These are phyloP conservation scores for Catunica adiposa DNA, from an alignment of 2,329 filamentous ascomycete species.

Conservation along the genomic window DNA sequence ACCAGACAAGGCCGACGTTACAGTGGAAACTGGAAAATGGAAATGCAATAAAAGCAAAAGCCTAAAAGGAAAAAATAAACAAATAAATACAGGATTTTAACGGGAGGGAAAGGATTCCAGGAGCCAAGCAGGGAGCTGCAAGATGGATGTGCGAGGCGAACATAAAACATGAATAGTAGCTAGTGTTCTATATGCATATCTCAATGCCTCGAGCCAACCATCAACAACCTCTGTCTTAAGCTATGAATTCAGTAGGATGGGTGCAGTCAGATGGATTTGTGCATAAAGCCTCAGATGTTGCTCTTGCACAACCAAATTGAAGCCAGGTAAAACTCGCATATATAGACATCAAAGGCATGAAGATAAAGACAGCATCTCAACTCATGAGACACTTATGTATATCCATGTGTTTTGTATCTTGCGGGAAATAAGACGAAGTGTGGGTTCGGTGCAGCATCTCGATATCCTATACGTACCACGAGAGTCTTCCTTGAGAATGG, in stretches of 20 bases:
- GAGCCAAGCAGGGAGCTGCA: conserved; percentile 2
- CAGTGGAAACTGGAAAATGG: neutral
- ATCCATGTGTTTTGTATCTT: neutral
- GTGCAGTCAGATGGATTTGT: neutral
- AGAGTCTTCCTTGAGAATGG: too few relatives aligned
- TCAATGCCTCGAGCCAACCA: too few relatives aligned
- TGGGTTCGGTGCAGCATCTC: too few relatives aligned
- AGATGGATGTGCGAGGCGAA: neutral
- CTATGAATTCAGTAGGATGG: too few relatives aligned
- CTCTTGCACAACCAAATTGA: too few relatives aligned
- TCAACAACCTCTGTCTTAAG: too few relatives aligned
- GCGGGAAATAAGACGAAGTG: neutral
- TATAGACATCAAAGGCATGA: neutral
- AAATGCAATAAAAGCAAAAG: too few relatives aligned
- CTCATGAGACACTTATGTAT: neutral
- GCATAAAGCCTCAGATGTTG: neutral
- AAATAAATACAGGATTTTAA: neutral
- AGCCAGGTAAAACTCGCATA: too few relatives aligned
- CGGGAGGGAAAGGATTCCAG: neutral
- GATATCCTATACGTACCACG: too few relatives aligned
- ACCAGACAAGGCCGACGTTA: neutral
- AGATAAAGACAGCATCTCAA: neutral
- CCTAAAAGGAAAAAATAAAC: neutral
- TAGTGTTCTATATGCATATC: too few relatives aligned
- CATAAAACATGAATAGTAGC: too few relatives aligned